phyloP scores from a whole-genome alignment of 495 filamentous ascomycete species.

The Daldinia caldariorum region DNA sequence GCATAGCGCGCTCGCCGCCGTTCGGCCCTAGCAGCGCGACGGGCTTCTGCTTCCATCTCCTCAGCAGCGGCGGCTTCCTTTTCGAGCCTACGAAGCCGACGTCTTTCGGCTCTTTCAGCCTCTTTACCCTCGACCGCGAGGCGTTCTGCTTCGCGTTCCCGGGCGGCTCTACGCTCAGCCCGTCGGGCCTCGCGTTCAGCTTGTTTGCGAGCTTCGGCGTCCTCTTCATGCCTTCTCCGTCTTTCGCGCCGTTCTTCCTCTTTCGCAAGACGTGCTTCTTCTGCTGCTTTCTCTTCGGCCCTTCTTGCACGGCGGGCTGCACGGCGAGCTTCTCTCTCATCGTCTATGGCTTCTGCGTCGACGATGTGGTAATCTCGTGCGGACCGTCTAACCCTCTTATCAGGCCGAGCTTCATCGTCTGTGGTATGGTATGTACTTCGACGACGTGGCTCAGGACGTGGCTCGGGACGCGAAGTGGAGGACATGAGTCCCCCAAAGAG shows the following conservation, averaged over 20 bases:
- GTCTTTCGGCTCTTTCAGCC: conserved; percentile 55
- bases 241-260: conserved; percentile 59
- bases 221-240: conserved; percentile 55
- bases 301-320: conserved; percentile 61
- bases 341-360: conserved; percentile 47
- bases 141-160: conserved; percentile 56
- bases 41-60: conserved; percentile 59
- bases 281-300: conserved; percentile 58
- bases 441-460: conserved; percentile 55
- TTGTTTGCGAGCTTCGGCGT: conserved; percentile 57
- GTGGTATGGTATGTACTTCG: conserved; percentile 55
- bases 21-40: conserved; percentile 55
- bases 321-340: conserved; percentile 64
- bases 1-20: conserved; percentile 45
- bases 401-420: conserved; percentile 51
- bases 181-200: conserved; percentile 64
- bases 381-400: conserved; percentile 38
- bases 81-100: conserved; percentile 54
- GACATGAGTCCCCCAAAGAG: conserved; percentile 56
- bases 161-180: conserved; percentile 59
- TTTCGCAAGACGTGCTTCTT: conserved; percentile 57
- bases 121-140: conserved; percentile 54
- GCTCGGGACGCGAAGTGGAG: conserved; percentile 48
- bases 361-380: conserved; percentile 35
- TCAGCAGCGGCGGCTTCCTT: conserved; percentile 49